These are phyloP conservation scores for Wallacemonas rigidus DNA, from an alignment of 208 protist species.

Conservation along the genomic window DNA sequence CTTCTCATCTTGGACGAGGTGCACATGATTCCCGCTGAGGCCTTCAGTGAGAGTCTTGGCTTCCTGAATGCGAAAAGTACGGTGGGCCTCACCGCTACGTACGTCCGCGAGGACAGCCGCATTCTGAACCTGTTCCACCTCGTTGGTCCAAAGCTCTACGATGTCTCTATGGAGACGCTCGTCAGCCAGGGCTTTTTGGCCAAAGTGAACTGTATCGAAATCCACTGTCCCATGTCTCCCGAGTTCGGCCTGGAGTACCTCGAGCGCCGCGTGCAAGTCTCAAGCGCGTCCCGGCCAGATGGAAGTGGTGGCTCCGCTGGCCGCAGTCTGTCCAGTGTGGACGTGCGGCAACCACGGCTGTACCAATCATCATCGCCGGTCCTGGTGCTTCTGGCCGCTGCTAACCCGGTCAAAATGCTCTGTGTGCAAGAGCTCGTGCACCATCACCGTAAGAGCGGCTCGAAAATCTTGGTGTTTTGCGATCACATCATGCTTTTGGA, in stretches of 20 bases:
- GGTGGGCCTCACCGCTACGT: slow-evolving; percentile 98
- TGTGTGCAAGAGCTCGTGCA: slow-evolving; percentile 92
- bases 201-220: slow-evolving; percentile 97
- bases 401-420: slow-evolving; percentile 91
- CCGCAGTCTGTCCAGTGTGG: background rate
- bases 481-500: slow-evolving; percentile 97
- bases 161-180: slow-evolving; percentile 99
- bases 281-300: background rate
- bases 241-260: slow-evolving; percentile 94
- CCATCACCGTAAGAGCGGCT: slow-evolving; percentile 89
- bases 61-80: slow-evolving; percentile 95
- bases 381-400: slow-evolving; percentile 77
- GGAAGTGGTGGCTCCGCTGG: background rate
- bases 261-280: slow-evolving; percentile 44
- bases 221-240: slow-evolving; percentile 97
- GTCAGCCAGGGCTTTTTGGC: slow-evolving; percentile 95
- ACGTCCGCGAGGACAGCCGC: slow-evolving; percentile 97
- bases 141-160: slow-evolving; percentile 99
- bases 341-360: background rate
- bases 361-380: slow-evolving; percentile 29
- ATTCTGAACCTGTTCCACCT: slow-evolving; percentile 98
- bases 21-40: slow-evolving; percentile 97
- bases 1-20: slow-evolving; percentile 94
- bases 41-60: slow-evolving; percentile 94
- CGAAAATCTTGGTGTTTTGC: slow-evolving; percentile 99